Evolutionary conservation across 352 stramenopile species (phyloP).

Genomic region (Peronospora tabacina): DNA sequence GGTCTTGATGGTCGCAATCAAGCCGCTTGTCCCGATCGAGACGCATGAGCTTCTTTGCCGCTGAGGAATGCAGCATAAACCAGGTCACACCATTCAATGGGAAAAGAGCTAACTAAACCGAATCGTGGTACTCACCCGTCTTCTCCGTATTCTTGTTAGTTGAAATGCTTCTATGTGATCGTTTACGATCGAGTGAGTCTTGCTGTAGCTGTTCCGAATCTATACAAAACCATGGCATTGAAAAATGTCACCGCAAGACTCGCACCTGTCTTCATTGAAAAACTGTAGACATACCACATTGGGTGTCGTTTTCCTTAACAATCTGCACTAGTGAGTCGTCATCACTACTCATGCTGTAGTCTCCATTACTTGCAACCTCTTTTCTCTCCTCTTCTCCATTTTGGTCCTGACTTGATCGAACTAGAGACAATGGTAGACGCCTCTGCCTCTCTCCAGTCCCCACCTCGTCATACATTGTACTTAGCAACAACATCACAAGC

Average conservation of each 20-base stretch:
- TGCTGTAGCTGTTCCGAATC: slow-evolving; percentile 24
- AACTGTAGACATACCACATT: slow-evolving; percentile 13
- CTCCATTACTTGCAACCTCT: slow-evolving; percentile 4
- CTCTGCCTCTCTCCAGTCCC: slow-evolving; percentile 5
- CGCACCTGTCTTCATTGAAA: not conserved
- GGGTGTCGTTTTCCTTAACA: slow-evolving; percentile 17
- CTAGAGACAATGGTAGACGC: slow-evolving; percentile 5
- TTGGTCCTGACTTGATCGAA: slow-evolving; percentile 7
- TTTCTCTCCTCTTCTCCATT: slow-evolving; percentile 1
- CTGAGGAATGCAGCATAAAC: slow-evolving; percentile 7
- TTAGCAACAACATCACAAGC: slow-evolving; percentile 50
- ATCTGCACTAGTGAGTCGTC: slow-evolving; percentile 19
- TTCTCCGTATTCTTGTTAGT: slow-evolving; percentile 16
- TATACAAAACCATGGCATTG: slow-evolving; percentile 17
- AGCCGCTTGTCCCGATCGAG: slow-evolving; percentile 14
- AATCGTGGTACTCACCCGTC: slow-evolving; percentile 8
- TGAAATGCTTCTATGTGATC: slow-evolving; percentile 23
- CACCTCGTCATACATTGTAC: slow-evolving; percentile 22
- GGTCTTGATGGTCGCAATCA: slow-evolving; percentile 23
- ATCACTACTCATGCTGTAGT: not conserved
- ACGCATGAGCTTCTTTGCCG: slow-evolving; percentile 27
- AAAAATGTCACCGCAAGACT: slow-evolving; percentile 3
- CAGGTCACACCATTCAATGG: slow-evolving; percentile 6
- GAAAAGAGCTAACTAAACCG: not conserved
- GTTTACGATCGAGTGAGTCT: slow-evolving; percentile 11